A percentile compares a stretch with the other conserved stretches of the same genome.
Evolutionary conservation across 176 grass and related monocot species (phyloP).

Genomic region (Pharus latifolius): DNA sequence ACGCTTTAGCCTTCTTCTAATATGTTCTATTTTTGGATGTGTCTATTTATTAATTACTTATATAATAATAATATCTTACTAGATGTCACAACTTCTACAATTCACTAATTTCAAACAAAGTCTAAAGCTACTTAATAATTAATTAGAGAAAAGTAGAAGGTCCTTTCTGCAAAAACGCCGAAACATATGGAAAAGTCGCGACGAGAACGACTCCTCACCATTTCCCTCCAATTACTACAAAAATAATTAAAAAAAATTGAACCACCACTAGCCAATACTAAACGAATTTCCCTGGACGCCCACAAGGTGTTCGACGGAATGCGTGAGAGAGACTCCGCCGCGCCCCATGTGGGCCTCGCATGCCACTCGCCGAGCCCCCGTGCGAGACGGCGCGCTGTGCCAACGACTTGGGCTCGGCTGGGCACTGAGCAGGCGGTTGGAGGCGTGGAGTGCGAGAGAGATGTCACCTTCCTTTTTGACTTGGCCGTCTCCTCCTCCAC

Average conservation of each 20-base stretch:
- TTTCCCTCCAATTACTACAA: background rate
- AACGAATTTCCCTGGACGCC: background rate
- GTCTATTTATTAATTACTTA: no score
- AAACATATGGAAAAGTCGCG: no score
- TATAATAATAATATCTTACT: no score
- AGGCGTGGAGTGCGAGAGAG: background rate
- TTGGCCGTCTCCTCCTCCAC: background rate
- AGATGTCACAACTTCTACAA: no score
- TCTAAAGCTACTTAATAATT: no score
- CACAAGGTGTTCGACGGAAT: constrained; percentile 32
- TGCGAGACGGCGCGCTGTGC: constrained; percentile 13
- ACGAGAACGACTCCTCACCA: background rate
- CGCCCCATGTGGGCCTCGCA: constrained; percentile 29
- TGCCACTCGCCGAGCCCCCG: background rate
- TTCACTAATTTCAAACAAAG: no score
- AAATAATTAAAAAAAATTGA: no score
- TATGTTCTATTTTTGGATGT: no score
- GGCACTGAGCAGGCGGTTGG: background rate
- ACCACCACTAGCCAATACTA: no score
- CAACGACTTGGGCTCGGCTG: background rate
- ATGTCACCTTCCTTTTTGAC: constrained; percentile 34
- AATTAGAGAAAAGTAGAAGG: no score
- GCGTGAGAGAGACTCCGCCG: constrained; percentile 27
- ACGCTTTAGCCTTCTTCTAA: no score
- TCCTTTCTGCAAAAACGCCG: no score